These are phyloP conservation scores for Ganoderma sinense DNA, from an alignment of 1,284 basidiomycete genomes.

Conservation along the genomic window DNA sequence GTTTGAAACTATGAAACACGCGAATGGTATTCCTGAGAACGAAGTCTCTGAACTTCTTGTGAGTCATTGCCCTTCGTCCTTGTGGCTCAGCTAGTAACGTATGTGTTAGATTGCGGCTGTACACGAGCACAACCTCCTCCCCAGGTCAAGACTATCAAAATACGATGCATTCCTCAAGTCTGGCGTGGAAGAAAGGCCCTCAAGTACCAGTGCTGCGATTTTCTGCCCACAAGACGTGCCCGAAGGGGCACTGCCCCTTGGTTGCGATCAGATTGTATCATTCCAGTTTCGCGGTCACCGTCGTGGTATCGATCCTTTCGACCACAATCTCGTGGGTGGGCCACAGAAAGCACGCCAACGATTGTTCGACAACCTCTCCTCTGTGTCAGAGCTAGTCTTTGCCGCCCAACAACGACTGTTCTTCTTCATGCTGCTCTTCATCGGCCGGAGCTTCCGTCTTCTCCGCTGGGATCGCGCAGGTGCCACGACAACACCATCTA, in stretches of 20 bases:
- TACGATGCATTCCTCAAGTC: neutral
- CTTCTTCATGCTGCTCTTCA: constrained; percentile 14
- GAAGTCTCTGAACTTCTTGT: neutral
- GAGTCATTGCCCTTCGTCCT: neutral
- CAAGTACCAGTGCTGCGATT: neutral
- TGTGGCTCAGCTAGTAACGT: neutral
- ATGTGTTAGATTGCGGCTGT: neutral
- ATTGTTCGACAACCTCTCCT: neutral
- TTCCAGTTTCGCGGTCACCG: neutral
- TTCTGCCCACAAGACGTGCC: neutral
- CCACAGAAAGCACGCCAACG: neutral
- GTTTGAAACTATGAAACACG: neutral
- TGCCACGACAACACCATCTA: constrained; percentile 1
- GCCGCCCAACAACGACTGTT: constrained; percentile 10
- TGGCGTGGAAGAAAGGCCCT: neutral
- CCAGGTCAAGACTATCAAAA: neutral
- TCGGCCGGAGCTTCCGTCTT: constrained; percentile 5
- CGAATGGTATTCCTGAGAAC: neutral
- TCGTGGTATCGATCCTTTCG: neutral
- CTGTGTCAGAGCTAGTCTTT: constrained; percentile 1
- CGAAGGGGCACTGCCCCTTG: neutral
- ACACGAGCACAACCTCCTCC: neutral
- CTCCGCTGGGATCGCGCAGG: constrained; percentile 20
- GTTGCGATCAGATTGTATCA: neutral
- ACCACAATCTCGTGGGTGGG: neutral